These are phyloP conservation scores for Eucalyptus pauciflora DNA, from an alignment of 345 rosid species.

Conservation along the genomic window DNA sequence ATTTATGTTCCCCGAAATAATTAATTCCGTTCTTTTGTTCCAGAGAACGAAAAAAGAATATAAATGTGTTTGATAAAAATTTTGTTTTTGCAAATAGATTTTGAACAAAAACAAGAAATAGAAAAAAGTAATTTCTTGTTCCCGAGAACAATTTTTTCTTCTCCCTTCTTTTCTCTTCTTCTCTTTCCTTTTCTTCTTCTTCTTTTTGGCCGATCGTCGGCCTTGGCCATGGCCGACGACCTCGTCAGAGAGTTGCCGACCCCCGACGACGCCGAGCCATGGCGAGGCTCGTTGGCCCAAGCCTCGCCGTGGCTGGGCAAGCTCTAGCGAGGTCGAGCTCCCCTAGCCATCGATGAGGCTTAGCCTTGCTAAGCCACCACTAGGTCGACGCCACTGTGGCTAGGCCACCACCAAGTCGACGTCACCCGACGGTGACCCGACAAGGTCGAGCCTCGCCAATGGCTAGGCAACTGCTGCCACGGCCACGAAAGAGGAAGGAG, in stretches of 20 bases:
- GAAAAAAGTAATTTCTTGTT: accelerated
- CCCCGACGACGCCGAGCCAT: accelerated
- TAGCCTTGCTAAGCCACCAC: accelerated
- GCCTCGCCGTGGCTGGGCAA: accelerated
- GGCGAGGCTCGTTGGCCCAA: too few species aligned
- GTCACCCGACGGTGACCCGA: accelerated
- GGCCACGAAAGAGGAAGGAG: accelerated
- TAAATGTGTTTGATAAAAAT: accelerated
- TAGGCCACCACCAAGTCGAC: too few species aligned
- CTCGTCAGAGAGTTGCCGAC: accelerated
- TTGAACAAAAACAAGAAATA: accelerated
- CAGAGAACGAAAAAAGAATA: too few species aligned
- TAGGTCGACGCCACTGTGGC: too few species aligned
- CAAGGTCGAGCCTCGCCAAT: accelerated
- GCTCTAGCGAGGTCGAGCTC: too few species aligned
- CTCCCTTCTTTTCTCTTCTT: too few species aligned
- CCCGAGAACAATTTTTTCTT: accelerated
- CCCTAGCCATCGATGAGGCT: too few species aligned
- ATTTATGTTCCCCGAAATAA: accelerated
- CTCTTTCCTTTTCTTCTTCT: too few species aligned
- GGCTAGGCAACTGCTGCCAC: accelerated
- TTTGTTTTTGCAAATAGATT: accelerated
- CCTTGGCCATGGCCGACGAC: accelerated
- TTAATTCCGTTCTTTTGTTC: accelerated
- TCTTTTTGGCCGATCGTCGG: accelerated